phyloP scores from a whole-genome alignment of 164 flowering plant species.

The Berberis vulgaris region DNA sequence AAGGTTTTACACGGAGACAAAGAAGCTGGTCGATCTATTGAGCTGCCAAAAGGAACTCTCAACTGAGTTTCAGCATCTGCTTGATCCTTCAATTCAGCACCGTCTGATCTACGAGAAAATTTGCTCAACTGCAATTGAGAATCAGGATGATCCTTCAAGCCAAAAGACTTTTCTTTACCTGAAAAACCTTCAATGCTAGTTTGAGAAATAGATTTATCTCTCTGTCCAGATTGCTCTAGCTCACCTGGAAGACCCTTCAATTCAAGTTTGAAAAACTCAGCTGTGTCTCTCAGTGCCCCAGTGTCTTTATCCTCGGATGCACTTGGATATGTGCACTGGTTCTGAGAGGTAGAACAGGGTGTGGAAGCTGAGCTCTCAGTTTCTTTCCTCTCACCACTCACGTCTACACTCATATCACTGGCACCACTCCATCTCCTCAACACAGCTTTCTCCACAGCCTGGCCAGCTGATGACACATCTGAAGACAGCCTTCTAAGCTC shows the following conservation, averaged over 20 bases:
- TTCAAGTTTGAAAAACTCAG: slow-evolving; percentile 21
- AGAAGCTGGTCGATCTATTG: slow-evolving; percentile 8
- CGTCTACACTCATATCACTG: slow-evolving; percentile 79
- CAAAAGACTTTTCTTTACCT: slow-evolving; percentile 21
- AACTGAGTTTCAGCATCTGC: slow-evolving; percentile 5
- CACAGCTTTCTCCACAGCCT: slow-evolving; percentile 48
- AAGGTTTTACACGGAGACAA: slow-evolving; percentile 10
- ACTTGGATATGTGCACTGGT: slow-evolving; percentile 14
- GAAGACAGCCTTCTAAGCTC: slow-evolving; percentile 75
- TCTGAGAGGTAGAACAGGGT: slow-evolving; percentile 36
- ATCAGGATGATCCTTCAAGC: slow-evolving; percentile 8
- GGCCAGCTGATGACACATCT: slow-evolving; percentile 45
- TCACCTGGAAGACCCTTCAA: slow-evolving; percentile 12
- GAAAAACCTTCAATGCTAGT: slow-evolving; percentile 4
- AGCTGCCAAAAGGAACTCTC: not conserved
- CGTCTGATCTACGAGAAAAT: slow-evolving; percentile 17
- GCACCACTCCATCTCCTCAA: slow-evolving; percentile 94
- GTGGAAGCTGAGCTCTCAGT: slow-evolving; percentile 46
- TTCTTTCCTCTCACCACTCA: slow-evolving; percentile 61
- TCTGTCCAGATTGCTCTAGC: slow-evolving; percentile 18
- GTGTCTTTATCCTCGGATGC: slow-evolving; percentile 20
- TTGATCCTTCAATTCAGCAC: slow-evolving; percentile 3
- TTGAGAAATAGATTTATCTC: slow-evolving; percentile 20
- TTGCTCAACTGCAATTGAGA: slow-evolving; percentile 9
- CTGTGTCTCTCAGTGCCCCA: slow-evolving; percentile 18